phyloP scores from a whole-genome alignment of 257 asterid species.

The Ballota nigra region DNA sequence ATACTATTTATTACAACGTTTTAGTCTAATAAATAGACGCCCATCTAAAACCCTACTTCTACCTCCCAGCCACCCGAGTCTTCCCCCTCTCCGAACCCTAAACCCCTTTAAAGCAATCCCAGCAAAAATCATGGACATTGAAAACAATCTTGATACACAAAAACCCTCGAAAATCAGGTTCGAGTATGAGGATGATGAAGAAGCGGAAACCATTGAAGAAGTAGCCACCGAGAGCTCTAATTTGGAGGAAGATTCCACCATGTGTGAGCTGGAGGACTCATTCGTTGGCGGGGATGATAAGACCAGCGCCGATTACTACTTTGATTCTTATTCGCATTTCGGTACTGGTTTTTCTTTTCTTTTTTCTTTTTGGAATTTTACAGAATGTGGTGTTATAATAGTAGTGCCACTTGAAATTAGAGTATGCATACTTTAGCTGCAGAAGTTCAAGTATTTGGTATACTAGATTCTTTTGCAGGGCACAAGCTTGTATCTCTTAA shows the following conservation, averaged over 20 bases:
- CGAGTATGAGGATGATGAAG: conserved; percentile 38
- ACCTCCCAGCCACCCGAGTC: conserved; percentile 25
- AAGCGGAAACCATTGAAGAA: conserved; percentile 44
- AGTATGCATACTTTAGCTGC: neutral
- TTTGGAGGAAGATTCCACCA: conserved; percentile 62
- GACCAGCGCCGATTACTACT: conserved; percentile 96
- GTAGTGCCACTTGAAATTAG: neutral
- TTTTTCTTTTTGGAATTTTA: neutral
- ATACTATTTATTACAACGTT: too few relatives aligned
- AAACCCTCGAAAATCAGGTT: conserved; percentile 37
- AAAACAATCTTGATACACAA: conserved; percentile 12
- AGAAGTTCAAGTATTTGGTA: neutral
- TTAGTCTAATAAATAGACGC: neutral
- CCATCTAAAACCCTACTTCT: neutral
- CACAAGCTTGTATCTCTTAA: neutral
- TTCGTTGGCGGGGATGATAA: conserved; percentile 46
- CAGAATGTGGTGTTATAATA: neutral
- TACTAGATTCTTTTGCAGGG: too few relatives aligned
- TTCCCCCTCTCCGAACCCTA: conserved; percentile 25
- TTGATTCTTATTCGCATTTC: conserved; percentile 93
- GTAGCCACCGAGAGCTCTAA: conserved; percentile 56
- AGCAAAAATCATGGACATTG: conserved; percentile 22
- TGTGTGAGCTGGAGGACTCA: conserved; percentile 58
- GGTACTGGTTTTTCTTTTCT: conserved; percentile 37
- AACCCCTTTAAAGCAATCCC: neutral